Evolutionary conservation across 768 basidiomycete species (phyloP).

Genomic region (Pulveroboletus sp.): DNA sequence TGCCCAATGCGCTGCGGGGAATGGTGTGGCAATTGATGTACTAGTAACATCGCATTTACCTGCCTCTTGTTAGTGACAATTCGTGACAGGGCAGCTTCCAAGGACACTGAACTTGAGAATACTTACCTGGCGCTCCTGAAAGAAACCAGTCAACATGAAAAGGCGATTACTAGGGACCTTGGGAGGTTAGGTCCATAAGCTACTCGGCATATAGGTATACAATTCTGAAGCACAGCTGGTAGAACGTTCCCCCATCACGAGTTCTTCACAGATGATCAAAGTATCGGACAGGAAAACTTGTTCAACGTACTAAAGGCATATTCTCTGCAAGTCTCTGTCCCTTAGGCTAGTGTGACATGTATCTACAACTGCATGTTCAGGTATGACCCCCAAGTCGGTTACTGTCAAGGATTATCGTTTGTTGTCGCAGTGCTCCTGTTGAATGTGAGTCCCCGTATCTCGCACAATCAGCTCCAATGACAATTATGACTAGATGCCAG

Average conservation of each 20-base stretch:
- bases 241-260: slow-evolving; percentile 97
- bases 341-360: neutral
- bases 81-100: slow-evolving; percentile 78
- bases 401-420: slow-evolving; percentile 96
- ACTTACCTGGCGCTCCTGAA: slow-evolving; percentile 80
- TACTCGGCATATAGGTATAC: neutral
- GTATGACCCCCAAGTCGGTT: slow-evolving; percentile 91
- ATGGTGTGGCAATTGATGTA: slow-evolving; percentile 98
- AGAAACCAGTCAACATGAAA: slow-evolving; percentile 84
- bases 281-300: slow-evolving; percentile 93
- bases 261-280: slow-evolving; percentile 91
- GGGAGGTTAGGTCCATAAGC: slow-evolving; percentile 50
- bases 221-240: slow-evolving; percentile 9
- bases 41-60: slow-evolving; percentile 12
- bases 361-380: slow-evolving; percentile 33
- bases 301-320: slow-evolving; percentile 99
- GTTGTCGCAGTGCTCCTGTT: slow-evolving; percentile 90
- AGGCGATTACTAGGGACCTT: slow-evolving; percentile 89
- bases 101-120: slow-evolving; percentile 80
- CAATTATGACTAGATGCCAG: slow-evolving; percentile 78
- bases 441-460: slow-evolving; percentile 55
- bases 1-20: slow-evolving; percentile 81
- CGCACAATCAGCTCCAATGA: neutral
- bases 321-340: slow-evolving; percentile 58
- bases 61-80: slow-evolving; percentile 10